Conservation (phyloP, 2,329 filamentous ascomycete genomes). For the Colletotrichum cereale region DNA sequence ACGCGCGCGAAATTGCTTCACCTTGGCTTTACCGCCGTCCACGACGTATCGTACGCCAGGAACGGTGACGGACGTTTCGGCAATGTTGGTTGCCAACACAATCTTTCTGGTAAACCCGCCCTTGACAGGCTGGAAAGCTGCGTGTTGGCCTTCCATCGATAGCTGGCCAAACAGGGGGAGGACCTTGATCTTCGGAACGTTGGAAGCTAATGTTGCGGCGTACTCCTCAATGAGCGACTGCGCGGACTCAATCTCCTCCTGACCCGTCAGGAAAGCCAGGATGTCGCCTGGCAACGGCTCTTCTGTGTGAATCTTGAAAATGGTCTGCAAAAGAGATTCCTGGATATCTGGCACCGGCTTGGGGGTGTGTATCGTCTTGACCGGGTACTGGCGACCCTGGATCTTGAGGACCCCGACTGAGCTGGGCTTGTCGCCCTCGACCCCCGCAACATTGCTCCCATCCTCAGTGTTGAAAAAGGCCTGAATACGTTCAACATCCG, state of each 20-base stretch:
- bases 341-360: conserved; percentile 84
- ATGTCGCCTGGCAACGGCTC: conserved; percentile 96
- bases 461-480: conserved; percentile 73
- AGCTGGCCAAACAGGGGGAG: conserved; percentile 92
- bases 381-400: conserved; percentile 88
- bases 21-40: conserved; percentile 93
- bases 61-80: conserved; percentile 98
- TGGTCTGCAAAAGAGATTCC: conserved; percentile 82
- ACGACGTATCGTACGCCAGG: conserved; percentile 92
- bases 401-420: conserved; percentile 70
- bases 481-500: conserved; percentile 83
- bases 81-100: conserved; percentile 95
- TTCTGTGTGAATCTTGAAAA: conserved; percentile 88
- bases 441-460: neutral
- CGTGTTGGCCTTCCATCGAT: conserved; percentile 86
- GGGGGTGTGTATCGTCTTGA: conserved; percentile 80
- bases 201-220: conserved; percentile 76
- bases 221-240: conserved; percentile 87
- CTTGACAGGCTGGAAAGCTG: conserved; percentile 82
- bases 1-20: conserved; percentile 88
- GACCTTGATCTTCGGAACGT: conserved; percentile 79
- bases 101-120: conserved; percentile 85
- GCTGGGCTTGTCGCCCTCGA: neutral
- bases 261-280: conserved; percentile 90
- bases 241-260: conserved; percentile 89